Percentiles rank a stretch among this genome's conserved stretches.
phyloP scores from a whole-genome alignment of 2,329 filamentous ascomycete species.

The Uncinocarpus reesii region DNA sequence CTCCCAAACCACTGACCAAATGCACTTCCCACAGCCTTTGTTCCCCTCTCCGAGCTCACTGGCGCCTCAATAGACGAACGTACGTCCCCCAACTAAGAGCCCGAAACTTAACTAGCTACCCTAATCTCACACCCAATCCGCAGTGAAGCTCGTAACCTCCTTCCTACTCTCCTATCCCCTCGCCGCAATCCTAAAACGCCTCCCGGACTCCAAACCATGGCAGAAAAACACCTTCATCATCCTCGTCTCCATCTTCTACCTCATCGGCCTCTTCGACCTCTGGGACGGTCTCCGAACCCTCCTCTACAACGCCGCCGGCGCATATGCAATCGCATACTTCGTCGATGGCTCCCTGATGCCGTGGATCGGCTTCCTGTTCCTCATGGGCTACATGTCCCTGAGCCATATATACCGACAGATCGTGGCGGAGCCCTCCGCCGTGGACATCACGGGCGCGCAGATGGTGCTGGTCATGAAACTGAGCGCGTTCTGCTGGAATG shows the following conservation, averaged over 20 bases:
- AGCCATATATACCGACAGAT: constrained; percentile 78
- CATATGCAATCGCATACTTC: constrained; percentile 74
- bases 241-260: constrained; percentile 70
- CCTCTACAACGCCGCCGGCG: constrained; percentile 63
- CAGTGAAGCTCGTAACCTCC: constrained; percentile 86
- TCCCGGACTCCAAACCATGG: constrained; percentile 73
- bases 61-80: constrained; percentile 57
- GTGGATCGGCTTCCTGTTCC: constrained; percentile 86
- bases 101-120: not conserved
- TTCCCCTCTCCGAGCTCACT: constrained; percentile 46
- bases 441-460: constrained; percentile 89
- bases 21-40: constrained; percentile 44
- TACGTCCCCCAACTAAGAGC: constrained; percentile 25
- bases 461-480: constrained; percentile 99
- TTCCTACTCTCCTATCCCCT: constrained; percentile 90
- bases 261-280: constrained; percentile 85
- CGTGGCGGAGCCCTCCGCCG: constrained; percentile 50
- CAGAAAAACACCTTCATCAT: constrained; percentile 85
- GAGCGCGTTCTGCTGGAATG: constrained; percentile 93
- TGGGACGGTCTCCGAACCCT: constrained; percentile 77
- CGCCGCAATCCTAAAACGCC: constrained; percentile 74
- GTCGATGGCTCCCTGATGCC: constrained; percentile 89
- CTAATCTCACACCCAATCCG: constrained; percentile 3
- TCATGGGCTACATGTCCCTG: constrained; percentile 91
- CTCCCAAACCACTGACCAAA: too few species aligned